Evolutionary conservation across 768 basidiomycete species (phyloP).

Genomic region (Russula emetica): DNA sequence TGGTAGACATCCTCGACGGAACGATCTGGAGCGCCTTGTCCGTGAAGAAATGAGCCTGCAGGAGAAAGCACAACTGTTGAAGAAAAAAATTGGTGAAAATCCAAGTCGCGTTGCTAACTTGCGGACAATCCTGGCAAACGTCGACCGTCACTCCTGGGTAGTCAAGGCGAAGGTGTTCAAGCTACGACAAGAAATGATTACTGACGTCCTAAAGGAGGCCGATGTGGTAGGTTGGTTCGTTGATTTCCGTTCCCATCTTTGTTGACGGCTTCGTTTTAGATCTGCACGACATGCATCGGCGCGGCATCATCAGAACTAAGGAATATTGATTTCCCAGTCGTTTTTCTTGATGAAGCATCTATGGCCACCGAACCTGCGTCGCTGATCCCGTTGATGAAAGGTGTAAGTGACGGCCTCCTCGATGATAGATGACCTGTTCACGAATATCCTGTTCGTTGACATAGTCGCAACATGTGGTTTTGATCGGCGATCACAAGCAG

Average conservation of each 20-base stretch:
- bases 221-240: slow-evolving; percentile 63
- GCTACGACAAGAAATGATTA: slow-evolving; percentile 58
- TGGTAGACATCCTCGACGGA: slow-evolving; percentile 52
- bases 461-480: slow-evolving; percentile 74
- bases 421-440: slow-evolving; percentile 24
- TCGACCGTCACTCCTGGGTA: slow-evolving; percentile 35
- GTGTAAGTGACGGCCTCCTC: slow-evolving; percentile 51
- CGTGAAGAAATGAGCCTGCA: slow-evolving; percentile 38
- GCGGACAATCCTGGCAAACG: slow-evolving; percentile 30
- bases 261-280: slow-evolving; percentile 38
- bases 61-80: slow-evolving; percentile 28
- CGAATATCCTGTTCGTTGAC: slow-evolving; percentile 13
- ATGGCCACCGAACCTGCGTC: slow-evolving; percentile 96
- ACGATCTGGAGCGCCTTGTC: slow-evolving; percentile 41
- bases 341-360: slow-evolving; percentile 91
- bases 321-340: slow-evolving; percentile 83
- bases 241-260: slow-evolving; percentile 7
- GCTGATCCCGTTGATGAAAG: slow-evolving; percentile 90
- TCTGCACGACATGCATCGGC: slow-evolving; percentile 86
- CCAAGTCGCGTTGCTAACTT: slow-evolving; percentile 33
- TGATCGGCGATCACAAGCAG: slow-evolving; percentile 98
- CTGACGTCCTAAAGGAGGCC: slow-evolving; percentile 55
- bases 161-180: slow-evolving; percentile 47
- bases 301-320: slow-evolving; percentile 62
- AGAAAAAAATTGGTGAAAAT: slow-evolving; percentile 4